Evolutionary conservation across 805 yeast genomes (phyloP), one percentile per base, ranked within the genome.

Genomic region (Candida railenensis): DNA sequence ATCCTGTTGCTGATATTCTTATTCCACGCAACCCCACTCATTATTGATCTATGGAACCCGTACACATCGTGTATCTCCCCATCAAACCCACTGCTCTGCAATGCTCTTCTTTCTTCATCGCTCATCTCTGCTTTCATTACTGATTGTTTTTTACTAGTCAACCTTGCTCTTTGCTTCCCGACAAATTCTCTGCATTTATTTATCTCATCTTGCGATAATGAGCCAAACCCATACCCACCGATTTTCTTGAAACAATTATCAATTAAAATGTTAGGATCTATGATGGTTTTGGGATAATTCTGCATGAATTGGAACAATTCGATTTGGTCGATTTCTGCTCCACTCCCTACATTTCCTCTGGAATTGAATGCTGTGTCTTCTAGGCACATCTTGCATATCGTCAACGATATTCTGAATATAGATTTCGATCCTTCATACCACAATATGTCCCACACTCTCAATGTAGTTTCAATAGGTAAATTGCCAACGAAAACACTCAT

Each of bases 401-500:
- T 85, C 45, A 92, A 67, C 1, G 96, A 84, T 2, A 88, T 78
- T 48, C 96, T 81, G 69, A 90, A 94, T 15, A 94, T 71, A 9
- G 94, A 80, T 57, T 88, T 88, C 1, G 96, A 85, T 22, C 89
- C 97, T 62, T 92, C 98, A 59, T 87, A 89, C 73, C 95, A 91
- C 42, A 92, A 67, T 51, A 95, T 88, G 65, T 94, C 99, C 98
- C 99, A 92, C 0, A 94, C 84, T 46, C 98, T 71, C 38, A 94
- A 69, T 7, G 89, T 85, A 0, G 95, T 80, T 59, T 94, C 98
- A 19, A 89, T 81, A 0, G 99, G 99, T 21, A 94, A 66, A 0
- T 85, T 82, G 0, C 96, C 96, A 32, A 94, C 89, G 66, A 87
- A 94, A n/a, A 89, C 80, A 56, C 97, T 87, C 98, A 94, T 92